Conservation (phyloP, 164 flowering plant species). For the Santalum album region DNA sequence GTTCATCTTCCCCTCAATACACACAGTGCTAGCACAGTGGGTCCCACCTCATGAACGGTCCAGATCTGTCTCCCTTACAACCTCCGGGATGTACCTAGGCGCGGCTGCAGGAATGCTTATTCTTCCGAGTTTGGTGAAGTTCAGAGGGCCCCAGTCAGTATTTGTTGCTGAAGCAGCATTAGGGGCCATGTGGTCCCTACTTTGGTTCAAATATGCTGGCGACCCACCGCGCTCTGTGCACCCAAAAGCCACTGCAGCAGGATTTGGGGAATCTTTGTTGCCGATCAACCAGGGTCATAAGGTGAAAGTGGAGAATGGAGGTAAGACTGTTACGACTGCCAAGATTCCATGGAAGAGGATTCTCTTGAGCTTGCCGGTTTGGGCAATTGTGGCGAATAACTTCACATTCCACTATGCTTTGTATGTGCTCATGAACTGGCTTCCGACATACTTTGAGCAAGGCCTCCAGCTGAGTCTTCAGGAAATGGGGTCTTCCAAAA, state of each 20-base stretch:
- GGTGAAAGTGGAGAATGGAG: constrained; percentile 2
- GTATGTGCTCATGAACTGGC: constrained; percentile 5
- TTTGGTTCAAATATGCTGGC: neutral
- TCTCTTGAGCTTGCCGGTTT: neutral
- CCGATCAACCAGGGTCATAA: neutral
- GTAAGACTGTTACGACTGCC: neutral
- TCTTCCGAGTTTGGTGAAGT: constrained; percentile 5
- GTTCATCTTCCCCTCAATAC: constrained; percentile 4
- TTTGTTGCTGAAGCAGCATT: constrained; percentile 1
- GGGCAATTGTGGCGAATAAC: constrained; percentile 5
- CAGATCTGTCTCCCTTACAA: constrained; percentile 4
- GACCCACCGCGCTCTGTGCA: constrained; percentile 3
- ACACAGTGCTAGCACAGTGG: constrained; percentile 5
- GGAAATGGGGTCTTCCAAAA: constrained; percentile 3
- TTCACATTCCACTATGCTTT: constrained; percentile 5
- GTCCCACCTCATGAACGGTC: constrained; percentile 5
- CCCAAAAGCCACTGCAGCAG: constrained; percentile 2
- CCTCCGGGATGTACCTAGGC: constrained; percentile 6
- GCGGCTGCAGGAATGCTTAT: constrained; percentile 5
- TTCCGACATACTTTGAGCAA: constrained; percentile 1
- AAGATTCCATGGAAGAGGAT: constrained; percentile 3
- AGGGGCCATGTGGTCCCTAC: constrained; percentile 4
- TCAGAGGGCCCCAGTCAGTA: neutral
- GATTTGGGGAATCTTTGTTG: constrained; percentile 2
- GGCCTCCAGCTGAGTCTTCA: constrained; percentile 1